Evolutionary conservation across 768 basidiomycete species (phyloP).

Genomic region (Gloeopeniophorella convolvens): DNA sequence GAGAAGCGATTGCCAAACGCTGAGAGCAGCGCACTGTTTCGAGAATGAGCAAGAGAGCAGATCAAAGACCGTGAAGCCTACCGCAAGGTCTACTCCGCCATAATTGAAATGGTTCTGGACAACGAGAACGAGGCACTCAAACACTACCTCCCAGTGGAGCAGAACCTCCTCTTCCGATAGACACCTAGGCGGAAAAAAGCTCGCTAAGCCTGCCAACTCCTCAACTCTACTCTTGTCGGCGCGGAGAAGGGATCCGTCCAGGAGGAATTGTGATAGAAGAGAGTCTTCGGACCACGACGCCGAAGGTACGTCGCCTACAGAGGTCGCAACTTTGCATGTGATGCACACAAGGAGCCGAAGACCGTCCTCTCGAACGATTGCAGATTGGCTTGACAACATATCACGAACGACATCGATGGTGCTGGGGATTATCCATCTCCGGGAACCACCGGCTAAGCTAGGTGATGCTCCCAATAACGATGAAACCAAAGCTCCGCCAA

Average conservation of each 20-base stretch:
- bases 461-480: background rate
- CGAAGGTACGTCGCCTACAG: background rate
- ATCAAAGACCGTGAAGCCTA: background rate
- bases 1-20: conserved; percentile 8
- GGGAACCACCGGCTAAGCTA: background rate
- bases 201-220: background rate
- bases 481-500: conserved; percentile 9
- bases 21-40: background rate
- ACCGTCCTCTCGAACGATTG: background rate
- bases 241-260: conserved; percentile 11
- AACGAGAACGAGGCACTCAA: conserved; percentile 1
- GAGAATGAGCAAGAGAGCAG: background rate
- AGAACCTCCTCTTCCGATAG: conserved; percentile 10
- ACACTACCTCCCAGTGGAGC: conserved; percentile 2
- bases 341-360: conserved; percentile 3
- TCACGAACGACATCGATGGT: conserved; percentile 8
- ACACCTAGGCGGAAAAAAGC: conserved; percentile 2
- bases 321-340: background rate
- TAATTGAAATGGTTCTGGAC: background rate
- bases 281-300: background rate
- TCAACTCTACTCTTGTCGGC: conserved; percentile 7
- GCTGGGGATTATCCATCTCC: background rate
- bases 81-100: background rate
- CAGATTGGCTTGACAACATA: conserved; percentile 10
- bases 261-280: conserved; percentile 2